A percentile compares a stretch with the other conserved stretches of the same genome.
These are phyloP conservation scores for Lachnellula willkommii DNA, from an alignment of 2,329 filamentous ascomycete species.

Conservation along the genomic window DNA sequence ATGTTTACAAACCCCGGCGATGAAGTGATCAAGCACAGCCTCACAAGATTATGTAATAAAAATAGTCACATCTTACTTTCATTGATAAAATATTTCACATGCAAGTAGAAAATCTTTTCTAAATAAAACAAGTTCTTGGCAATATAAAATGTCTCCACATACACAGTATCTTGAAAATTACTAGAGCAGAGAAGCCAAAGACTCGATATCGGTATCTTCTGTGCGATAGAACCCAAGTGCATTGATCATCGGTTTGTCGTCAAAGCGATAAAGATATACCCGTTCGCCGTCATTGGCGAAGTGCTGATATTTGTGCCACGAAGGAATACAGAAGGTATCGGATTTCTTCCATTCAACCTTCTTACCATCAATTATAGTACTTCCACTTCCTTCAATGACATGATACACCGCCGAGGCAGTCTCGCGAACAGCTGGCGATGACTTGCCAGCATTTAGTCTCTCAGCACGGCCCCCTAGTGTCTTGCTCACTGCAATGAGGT, in stretches of 20 bases:
- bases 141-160: too few relatives aligned
- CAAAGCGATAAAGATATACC: slow-evolving; percentile 49
- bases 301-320: slow-evolving; percentile 48
- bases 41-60: too few relatives aligned
- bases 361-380: slow-evolving; percentile 36
- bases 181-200: too few relatives aligned
- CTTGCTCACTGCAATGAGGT: slow-evolving; percentile 36
- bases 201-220: too few relatives aligned
- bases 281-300: slow-evolving; percentile 33
- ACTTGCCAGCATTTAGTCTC: slow-evolving; percentile 35
- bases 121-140: too few relatives aligned
- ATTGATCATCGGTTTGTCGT: slow-evolving; percentile 50
- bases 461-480: slow-evolving; percentile 45
- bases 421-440: slow-evolving; percentile 39
- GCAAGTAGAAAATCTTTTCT: too few relatives aligned
- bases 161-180: too few relatives aligned
- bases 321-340: slow-evolving; percentile 51
- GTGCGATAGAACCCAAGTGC: slow-evolving; percentile 45
- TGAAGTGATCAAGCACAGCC: too few relatives aligned
- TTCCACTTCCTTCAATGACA: slow-evolving; percentile 43
- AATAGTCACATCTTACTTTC: too few relatives aligned
- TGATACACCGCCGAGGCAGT: slow-evolving; percentile 50
- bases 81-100: too few relatives aligned
- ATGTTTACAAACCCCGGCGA: too few relatives aligned
- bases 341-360: slow-evolving; percentile 41